phyloP scores from a whole-genome alignment of 2,329 filamentous ascomycete genomes.

The Ophiostoma montium region DNA sequence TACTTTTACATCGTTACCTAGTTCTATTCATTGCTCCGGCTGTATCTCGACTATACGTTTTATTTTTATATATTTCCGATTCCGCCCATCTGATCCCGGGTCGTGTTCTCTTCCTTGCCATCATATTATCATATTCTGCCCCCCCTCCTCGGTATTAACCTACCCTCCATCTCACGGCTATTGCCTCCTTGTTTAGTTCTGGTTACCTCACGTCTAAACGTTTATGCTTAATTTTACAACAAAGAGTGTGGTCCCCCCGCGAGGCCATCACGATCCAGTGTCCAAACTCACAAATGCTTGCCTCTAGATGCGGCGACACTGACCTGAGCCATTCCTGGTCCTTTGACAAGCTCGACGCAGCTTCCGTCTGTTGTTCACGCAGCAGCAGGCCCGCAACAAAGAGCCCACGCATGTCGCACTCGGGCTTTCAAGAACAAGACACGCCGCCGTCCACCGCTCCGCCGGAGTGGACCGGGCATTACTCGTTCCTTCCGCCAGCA shows the following conservation, averaged over 20 bases:
- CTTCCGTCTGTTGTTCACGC: slow-evolving; percentile 27
- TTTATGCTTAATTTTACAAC: not conserved
- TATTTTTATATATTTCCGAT: not conserved
- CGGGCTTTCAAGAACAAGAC: slow-evolving; percentile 33
- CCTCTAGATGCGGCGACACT: slow-evolving; percentile 38
- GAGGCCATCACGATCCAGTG: no score
- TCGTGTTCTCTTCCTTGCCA: no score
- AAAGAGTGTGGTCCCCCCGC: slow-evolving; percentile 16
- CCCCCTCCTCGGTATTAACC: not conserved
- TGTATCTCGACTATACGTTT: not conserved
- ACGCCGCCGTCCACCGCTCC: slow-evolving; percentile 26
- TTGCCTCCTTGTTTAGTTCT: not conserved
- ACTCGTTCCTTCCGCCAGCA: slow-evolving; percentile 34
- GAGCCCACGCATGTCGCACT: slow-evolving; percentile 42
- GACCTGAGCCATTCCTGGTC: slow-evolving; percentile 40
- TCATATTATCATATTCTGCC: not conserved
- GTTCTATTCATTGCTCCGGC: not conserved
- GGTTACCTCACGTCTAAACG: not conserved
- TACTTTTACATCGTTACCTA: not conserved
- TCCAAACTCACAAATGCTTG: slow-evolving; percentile 33
- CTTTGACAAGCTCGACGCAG: slow-evolving; percentile 35
- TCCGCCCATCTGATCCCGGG: no score
- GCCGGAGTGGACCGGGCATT: slow-evolving; percentile 43
- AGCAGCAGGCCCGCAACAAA: slow-evolving; percentile 15
- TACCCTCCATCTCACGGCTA: not conserved